phyloP scores from a whole-genome alignment of 257 asterid genomes.

The Cordia subcordata region DNA sequence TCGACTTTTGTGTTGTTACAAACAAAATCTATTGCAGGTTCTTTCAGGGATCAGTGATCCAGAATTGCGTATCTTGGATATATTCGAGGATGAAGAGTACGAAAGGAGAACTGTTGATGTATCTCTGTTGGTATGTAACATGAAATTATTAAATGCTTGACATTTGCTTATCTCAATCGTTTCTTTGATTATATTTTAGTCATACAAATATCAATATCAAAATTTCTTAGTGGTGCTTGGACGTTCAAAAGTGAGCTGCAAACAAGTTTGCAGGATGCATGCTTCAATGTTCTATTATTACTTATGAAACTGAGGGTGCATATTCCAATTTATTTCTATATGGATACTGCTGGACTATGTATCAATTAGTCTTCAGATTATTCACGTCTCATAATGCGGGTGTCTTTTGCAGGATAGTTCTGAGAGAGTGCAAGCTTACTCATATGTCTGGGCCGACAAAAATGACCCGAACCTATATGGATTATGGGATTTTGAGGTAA shows the following conservation, averaged over 20 bases:
- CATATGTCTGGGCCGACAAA: conserved; percentile 64
- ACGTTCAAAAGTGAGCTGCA: neutral
- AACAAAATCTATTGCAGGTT: conserved; percentile 39
- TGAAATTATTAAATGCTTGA: neutral
- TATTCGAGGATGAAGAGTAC: conserved; percentile 77
- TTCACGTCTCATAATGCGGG: too few relatives aligned
- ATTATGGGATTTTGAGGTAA: conserved; percentile 76
- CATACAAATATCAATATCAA: too few relatives aligned
- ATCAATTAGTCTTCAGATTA: neutral
- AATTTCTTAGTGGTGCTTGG: neutral
- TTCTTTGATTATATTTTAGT: neutral
- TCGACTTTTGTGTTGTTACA: neutral
- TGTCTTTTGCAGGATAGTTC: conserved; percentile 49
- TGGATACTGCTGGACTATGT: neutral
- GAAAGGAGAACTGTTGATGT: conserved; percentile 62
- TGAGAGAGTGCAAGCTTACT: conserved; percentile 41
- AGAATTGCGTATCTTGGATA: conserved; percentile 71
- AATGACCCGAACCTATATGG: conserved; percentile 64
- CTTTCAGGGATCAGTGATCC: conserved; percentile 60
- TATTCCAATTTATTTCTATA: too few relatives aligned
- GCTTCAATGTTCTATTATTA: neutral
- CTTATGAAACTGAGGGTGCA: neutral
- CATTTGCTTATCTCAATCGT: too few relatives aligned
- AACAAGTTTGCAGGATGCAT: neutral
- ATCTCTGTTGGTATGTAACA: conserved; percentile 39